phyloP scores from a whole-genome alignment of 2,329 filamentous ascomycete genomes.

The Torrubiellomyces zombiae region DNA sequence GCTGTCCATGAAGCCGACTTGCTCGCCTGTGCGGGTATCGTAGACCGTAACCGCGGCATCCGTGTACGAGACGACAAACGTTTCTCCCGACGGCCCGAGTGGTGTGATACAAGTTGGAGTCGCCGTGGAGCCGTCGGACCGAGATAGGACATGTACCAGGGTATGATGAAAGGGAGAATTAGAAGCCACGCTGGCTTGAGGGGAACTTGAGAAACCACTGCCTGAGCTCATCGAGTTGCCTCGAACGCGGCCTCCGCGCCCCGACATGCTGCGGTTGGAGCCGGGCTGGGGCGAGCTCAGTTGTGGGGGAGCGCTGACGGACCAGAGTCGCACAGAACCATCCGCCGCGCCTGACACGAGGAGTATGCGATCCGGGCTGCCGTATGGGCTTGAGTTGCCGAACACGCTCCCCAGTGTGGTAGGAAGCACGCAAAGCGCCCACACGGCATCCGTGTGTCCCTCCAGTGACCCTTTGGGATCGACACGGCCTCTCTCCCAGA shows the following conservation, averaged over 20 bases:
- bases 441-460: slow-evolving; percentile 89
- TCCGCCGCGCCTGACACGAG: slow-evolving; percentile 87
- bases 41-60: slow-evolving; percentile 85
- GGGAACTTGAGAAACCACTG: slow-evolving; percentile 77
- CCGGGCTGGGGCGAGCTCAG: slow-evolving; percentile 64
- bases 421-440: slow-evolving; percentile 85
- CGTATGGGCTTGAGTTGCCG: slow-evolving; percentile 56
- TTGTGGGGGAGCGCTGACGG: slow-evolving; percentile 79
- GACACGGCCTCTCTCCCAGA: slow-evolving; percentile 89
- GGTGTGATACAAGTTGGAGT: slow-evolving; percentile 89
- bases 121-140: slow-evolving; percentile 45
- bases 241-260: slow-evolving; percentile 55
- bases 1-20: slow-evolving; percentile 84
- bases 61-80: slow-evolving; percentile 83
- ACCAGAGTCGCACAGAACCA: slow-evolving; percentile 84
- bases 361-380: slow-evolving; percentile 69
- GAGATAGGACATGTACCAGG: slow-evolving; percentile 70
- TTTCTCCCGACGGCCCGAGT: slow-evolving; percentile 64
- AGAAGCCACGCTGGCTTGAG: slow-evolving; percentile 75
- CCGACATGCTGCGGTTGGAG: slow-evolving; percentile 36
- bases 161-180: slow-evolving; percentile 77
- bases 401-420: slow-evolving; percentile 68
- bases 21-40: slow-evolving; percentile 81
- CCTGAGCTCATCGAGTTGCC: slow-evolving; percentile 91
- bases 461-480: slow-evolving; percentile 91